phyloP scores from a whole-genome alignment of 768 basidiomycete genomes.

The Leccinellum albellum region DNA sequence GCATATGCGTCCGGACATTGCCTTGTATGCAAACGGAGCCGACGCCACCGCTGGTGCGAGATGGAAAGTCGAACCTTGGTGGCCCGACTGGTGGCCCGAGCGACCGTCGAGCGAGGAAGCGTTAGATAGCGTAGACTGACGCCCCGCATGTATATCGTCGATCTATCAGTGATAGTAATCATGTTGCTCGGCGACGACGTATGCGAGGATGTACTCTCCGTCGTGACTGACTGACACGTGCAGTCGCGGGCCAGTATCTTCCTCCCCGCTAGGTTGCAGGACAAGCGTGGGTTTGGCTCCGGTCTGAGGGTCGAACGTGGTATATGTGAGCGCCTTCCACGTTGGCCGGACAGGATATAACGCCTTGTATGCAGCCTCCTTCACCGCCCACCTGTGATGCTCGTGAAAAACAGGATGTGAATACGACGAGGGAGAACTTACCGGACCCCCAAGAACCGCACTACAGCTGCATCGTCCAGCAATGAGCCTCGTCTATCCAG shows the following conservation, averaged over 20 bases:
- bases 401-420: background rate
- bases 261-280: constrained; percentile 9
- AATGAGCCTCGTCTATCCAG: constrained; percentile 4
- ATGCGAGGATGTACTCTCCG: constrained; percentile 69
- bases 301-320: constrained; percentile 29
- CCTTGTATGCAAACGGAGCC: constrained; percentile 12
- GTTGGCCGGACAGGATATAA: constrained; percentile 63
- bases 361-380: constrained; percentile 87
- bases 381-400: constrained; percentile 66
- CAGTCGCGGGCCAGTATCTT: constrained; percentile 23
- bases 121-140: constrained; percentile 20
- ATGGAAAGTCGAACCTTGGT: constrained; percentile 57
- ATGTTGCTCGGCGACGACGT: constrained; percentile 53
- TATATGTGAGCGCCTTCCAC: constrained; percentile 73
- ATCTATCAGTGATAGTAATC: too few relatives aligned
- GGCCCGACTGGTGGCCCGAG: constrained; percentile 64
- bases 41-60: constrained; percentile 16
- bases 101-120: constrained; percentile 15
- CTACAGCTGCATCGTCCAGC: constrained; percentile 10
- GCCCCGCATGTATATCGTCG: background rate
- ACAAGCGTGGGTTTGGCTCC: constrained; percentile 43
- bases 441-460: constrained; percentile 70
- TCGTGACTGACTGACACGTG: constrained; percentile 82
- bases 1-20: constrained; percentile 40
- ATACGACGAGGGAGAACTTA: constrained; percentile 23